A percentile compares a stretch with the other conserved stretches of the same genome.
phyloP scores from a whole-genome alignment of 805 yeast species.

The Teunomyces kruisii region DNA sequence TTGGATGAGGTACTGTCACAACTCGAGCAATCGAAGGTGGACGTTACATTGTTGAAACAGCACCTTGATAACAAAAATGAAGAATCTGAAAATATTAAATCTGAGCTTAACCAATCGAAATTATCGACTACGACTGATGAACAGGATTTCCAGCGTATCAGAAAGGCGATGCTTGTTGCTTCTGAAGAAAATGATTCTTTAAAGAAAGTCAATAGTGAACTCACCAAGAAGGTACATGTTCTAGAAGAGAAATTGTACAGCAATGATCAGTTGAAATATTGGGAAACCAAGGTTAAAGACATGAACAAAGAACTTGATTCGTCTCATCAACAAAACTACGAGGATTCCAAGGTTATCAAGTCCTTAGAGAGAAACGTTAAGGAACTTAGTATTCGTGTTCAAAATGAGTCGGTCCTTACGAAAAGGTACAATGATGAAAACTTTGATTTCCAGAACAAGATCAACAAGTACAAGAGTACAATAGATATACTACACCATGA shows the following conservation, averaged over 20 bases:
- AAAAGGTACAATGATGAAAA: conserved; percentile 60
- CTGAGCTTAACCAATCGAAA: conserved; percentile 36
- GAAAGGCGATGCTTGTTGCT: conserved; percentile 55
- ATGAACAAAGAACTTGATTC: conserved; percentile 51
- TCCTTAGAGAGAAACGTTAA: conserved; percentile 53
- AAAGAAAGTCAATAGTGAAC: conserved; percentile 52
- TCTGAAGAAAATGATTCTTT: conserved; percentile 68
- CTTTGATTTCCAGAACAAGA: conserved; percentile 51
- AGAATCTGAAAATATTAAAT: conserved; percentile 31
- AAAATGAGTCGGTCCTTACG: conserved; percentile 50
- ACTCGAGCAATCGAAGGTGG: conserved; percentile 27
- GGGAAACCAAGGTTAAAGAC: conserved; percentile 56
- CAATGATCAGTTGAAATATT: conserved; percentile 55
- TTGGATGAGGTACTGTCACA: conserved; percentile 24
- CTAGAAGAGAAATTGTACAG: conserved; percentile 50
- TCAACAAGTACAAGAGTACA: conserved; percentile 39
- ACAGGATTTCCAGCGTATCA: conserved; percentile 34
- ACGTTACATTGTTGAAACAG: conserved; percentile 29
- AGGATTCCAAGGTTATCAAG: conserved; percentile 51
- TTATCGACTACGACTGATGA: conserved; percentile 26
- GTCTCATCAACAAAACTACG: conserved; percentile 48
- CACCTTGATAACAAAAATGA: conserved; percentile 34
- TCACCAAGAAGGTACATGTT: conserved; percentile 44
- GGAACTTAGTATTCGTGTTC: conserved; percentile 52
- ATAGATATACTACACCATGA: conserved; percentile 41